These are phyloP conservation scores for Epichloe amarillans DNA, from an alignment of 2,329 filamentous ascomycete genomes.

Conservation along the genomic window DNA sequence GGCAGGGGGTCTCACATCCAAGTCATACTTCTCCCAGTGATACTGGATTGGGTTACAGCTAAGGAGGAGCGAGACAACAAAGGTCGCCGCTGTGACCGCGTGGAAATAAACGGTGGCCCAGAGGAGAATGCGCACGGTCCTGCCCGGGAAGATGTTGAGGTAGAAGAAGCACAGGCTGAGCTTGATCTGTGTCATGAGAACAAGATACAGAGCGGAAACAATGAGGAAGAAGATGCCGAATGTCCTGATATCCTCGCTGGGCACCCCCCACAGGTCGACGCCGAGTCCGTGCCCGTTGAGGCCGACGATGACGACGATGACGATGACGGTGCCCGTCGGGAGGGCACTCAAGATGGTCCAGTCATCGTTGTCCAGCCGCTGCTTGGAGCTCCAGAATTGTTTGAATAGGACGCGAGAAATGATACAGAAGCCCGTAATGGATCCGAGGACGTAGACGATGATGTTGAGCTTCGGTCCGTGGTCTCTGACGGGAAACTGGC, in stretches of 20 bases:
- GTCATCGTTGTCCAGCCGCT: conserved; percentile 21
- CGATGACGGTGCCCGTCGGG: conserved; percentile 9
- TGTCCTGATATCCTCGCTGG: conserved; percentile 7
- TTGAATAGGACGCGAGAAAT: conserved; percentile 9
- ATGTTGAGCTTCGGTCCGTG: background rate
- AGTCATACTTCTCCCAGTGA: conserved; percentile 23
- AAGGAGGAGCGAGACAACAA: conserved; percentile 19
- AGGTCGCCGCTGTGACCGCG: conserved; percentile 15
- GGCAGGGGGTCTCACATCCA: background rate
- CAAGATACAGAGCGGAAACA: conserved; percentile 24
- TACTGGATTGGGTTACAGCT: conserved; percentile 26
- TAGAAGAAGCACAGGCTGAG: conserved; percentile 30
- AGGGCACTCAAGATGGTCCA: conserved; percentile 14
- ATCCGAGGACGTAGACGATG: conserved; percentile 5
- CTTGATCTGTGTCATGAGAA: conserved; percentile 24
- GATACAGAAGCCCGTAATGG: conserved; percentile 6
- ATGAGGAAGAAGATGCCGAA: conserved; percentile 22
- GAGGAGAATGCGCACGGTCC: conserved; percentile 16
- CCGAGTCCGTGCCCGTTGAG: conserved; percentile 16
- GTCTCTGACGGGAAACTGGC: background rate
- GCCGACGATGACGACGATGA: conserved; percentile 10
- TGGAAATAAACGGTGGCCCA: conserved; percentile 21
- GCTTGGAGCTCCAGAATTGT: conserved; percentile 15
- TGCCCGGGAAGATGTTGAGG: conserved; percentile 26
- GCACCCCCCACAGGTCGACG: background rate